Percentiles rank a stretch among this genome's conserved stretches.
Evolutionary conservation across 768 basidiomycete genomes (phyloP).

Genomic region (Pleurotus ostreatus): DNA sequence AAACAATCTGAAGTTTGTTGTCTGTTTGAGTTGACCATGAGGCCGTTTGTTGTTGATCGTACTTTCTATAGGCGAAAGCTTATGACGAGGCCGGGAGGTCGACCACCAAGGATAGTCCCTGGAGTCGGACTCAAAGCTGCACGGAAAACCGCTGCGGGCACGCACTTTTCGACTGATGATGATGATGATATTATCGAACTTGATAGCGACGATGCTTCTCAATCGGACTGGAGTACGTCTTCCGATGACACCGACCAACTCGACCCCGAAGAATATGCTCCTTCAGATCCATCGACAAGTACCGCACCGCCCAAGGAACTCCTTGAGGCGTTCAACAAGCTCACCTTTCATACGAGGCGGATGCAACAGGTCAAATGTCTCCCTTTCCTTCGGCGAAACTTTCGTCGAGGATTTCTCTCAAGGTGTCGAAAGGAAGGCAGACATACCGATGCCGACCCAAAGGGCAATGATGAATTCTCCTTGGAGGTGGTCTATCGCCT

Average conservation of each 20-base stretch:
- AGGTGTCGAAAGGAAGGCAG: slow-evolving; percentile 11
- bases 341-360: slow-evolving; percentile 26
- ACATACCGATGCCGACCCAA: neutral
- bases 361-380: slow-evolving; percentile 36
- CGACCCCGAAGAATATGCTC: neutral
- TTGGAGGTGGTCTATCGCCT: neutral
- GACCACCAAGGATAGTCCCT: no score
- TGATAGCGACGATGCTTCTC: neutral
- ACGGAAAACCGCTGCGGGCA: no score
- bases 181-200: neutral
- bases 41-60: no score
- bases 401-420: slow-evolving; percentile 43
- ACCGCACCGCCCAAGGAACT: slow-evolving; percentile 25
- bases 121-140: no score
- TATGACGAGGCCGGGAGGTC: no score
- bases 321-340: slow-evolving; percentile 27
- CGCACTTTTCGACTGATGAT: no score
- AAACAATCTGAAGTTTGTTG: no score
- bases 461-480: no score
- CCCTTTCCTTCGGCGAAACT: slow-evolving; percentile 54
- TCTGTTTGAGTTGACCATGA: no score
- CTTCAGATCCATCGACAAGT: neutral
- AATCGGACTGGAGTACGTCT: neutral
- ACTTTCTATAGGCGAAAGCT: no score
- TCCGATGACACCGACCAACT: neutral